Conservation (phyloP, 805 yeast species). For the Teunomyces cretensis region DNA sequence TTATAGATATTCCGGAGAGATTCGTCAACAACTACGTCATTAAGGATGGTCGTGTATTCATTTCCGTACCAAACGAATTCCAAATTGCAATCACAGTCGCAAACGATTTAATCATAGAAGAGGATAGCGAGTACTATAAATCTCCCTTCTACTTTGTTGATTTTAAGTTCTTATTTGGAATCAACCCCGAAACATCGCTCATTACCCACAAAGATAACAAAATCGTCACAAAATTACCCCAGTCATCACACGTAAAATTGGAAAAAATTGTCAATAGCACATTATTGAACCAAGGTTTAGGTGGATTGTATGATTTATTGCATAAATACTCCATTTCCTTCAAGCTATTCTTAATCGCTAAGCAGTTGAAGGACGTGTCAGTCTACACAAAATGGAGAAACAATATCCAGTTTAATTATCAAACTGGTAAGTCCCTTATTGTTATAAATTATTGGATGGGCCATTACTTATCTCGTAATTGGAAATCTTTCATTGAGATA, state of each 20-base stretch:
- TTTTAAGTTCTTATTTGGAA: slow-evolving; percentile 61
- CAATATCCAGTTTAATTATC: slow-evolving; percentile 57
- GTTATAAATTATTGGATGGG: slow-evolving; percentile 62
- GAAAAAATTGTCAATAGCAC: slow-evolving; percentile 57
- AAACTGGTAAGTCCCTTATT: slow-evolving; percentile 53
- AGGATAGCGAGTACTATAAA: slow-evolving; percentile 45
- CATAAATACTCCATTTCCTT: slow-evolving; percentile 62
- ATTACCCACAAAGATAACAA: slow-evolving; percentile 29
- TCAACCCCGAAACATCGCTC: slow-evolving; percentile 35
- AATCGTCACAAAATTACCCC: slow-evolving; percentile 30
- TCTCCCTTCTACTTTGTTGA: slow-evolving; percentile 79
- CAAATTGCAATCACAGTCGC: slow-evolving; percentile 68
- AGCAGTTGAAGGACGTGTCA: slow-evolving; percentile 51
- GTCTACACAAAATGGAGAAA: slow-evolving; percentile 56
- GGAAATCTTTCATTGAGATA: slow-evolving; percentile 58
- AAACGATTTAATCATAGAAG: slow-evolving; percentile 49
- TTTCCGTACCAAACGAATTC: slow-evolving; percentile 63
- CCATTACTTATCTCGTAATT: slow-evolving; percentile 43
- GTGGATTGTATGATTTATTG: slow-evolving; percentile 55
- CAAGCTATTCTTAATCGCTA: slow-evolving; percentile 59
- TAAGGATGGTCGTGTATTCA: slow-evolving; percentile 72
- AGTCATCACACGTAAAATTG: slow-evolving; percentile 36
- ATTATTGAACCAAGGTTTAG: slow-evolving; percentile 46
- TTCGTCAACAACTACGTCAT: slow-evolving; percentile 61
- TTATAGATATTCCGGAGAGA: slow-evolving; percentile 61